Conservation (phyloP, 2,329 filamentous ascomycete species). For the Colletotrichum lindemuthianum region DNA sequence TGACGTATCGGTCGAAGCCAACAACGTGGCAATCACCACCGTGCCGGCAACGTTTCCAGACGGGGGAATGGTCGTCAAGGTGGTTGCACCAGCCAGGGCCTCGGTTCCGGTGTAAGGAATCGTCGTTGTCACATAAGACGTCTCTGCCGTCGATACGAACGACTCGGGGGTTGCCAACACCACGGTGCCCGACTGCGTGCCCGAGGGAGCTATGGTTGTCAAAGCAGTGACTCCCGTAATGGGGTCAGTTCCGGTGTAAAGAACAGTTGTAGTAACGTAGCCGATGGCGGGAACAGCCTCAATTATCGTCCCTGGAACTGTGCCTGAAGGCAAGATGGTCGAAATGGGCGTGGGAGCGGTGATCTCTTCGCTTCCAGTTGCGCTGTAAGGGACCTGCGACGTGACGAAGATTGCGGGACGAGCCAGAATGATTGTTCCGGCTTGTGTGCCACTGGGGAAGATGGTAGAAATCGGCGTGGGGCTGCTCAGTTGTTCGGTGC, state of each 20-base stretch:
- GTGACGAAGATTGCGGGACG: neutral
- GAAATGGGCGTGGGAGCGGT: neutral
- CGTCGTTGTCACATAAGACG: neutral
- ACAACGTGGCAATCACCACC: neutral
- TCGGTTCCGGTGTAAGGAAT: constrained; percentile 2
- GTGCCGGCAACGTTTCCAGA: neutral
- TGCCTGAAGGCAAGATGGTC: neutral
- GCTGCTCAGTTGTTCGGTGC: neutral
- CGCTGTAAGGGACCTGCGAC: neutral
- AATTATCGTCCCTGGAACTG: neutral
- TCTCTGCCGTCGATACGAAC: neutral
- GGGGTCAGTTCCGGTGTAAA: neutral
- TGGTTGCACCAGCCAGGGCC: neutral
- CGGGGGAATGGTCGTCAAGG: neutral
- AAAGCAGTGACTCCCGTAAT: neutral
- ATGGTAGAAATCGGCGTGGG: constrained; percentile 11
- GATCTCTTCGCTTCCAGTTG: neutral
- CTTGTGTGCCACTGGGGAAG: constrained; percentile 10
- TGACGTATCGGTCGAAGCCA: too few relatives aligned
- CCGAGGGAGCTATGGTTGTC: constrained; percentile 22
- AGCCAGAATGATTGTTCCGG: constrained; percentile 22
- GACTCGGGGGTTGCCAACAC: neutral
- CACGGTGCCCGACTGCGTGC: constrained; percentile 21
- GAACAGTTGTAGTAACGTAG: neutral
- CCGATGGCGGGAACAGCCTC: neutral